Base-by-base conservation (phyloP, 2,329 filamentous ascomycete genomes). In the Fusarium redolens region DNA sequence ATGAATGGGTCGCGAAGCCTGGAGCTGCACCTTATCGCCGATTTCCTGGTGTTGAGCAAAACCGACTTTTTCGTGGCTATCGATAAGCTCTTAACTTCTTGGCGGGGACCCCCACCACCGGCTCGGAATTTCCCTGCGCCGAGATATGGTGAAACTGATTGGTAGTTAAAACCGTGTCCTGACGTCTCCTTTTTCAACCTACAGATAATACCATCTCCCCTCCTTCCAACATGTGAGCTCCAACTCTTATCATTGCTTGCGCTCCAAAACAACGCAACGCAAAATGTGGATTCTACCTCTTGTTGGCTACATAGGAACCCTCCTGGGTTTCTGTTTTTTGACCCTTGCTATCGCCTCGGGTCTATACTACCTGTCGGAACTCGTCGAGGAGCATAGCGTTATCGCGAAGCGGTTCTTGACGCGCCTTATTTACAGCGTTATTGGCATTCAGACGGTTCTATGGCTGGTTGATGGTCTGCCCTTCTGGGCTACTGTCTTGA, bases 261-360 rank as follows among this genome's bases (percentile, higher is more conserved):
- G 65, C 65, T 25, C 17, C 35, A 59, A 48, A 48, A 60, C 60
- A 64, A 58, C 44, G 69, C 61, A 64, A 72, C 44, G 68, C 67
- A 80, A 89, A 72, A 98, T 98, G 96, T 98, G 95, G 94, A 94
- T 99, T 85, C 86, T 99, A 79, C 95, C 96, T 78, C 85, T 98
- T 47, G 86, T 99, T 78, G 96, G 96, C 78, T 98, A 97, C 80
- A 83, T 95, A 38, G 96, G 96, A 79, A 91, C 97, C 75, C 84
- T 95, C 72, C 85, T 97, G 69, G 96, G 96, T 81, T 99, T 99
- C 85, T 91, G 90, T 79, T 98, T 99, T 84, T 86, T 99, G 75
- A 98, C 96, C 25, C 88, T 99, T 69, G 95, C 96, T 63, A 98
- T 99, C 80, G 96, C 96, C 43, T 98, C 95, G n/a, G 96, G 96